Percentiles rank a stretch among this genome's conserved stretches.
Conservation (phyloP, 2,329 filamentous ascomycete species). For the Trichoderma pleuroti region DNA sequence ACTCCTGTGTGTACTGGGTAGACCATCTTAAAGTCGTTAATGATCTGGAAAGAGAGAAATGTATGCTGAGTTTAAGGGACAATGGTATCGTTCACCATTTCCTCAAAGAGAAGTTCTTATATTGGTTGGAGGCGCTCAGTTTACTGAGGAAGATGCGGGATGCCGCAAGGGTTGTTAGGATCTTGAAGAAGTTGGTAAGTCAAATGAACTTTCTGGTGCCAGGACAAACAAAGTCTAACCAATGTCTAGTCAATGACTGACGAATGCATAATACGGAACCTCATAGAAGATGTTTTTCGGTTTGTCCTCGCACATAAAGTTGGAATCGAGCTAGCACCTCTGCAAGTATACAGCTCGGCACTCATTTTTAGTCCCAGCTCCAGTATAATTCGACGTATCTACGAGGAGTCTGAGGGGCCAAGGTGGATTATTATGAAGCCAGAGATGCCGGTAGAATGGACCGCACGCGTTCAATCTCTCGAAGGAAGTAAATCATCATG, state of each 20-base stretch:
- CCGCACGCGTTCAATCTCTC: background rate
- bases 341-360: conserved; percentile 33
- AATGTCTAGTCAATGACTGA: background rate
- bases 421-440: conserved; percentile 2
- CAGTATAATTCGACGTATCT: conserved; percentile 23
- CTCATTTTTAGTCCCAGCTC: conserved; percentile 31
- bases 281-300: conserved; percentile 30
- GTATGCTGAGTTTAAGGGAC: background rate
- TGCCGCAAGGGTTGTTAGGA: conserved; percentile 18
- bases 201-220: background rate
- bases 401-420: conserved; percentile 17
- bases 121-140: conserved; percentile 44
- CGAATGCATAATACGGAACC: background rate
- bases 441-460: background rate
- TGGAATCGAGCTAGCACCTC: conserved; percentile 28
- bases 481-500: background rate
- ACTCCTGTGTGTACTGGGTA: conserved; percentile 26
- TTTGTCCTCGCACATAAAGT: conserved; percentile 27
- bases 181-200: conserved; percentile 19
- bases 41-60: background rate
- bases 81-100: conserved; percentile 30
- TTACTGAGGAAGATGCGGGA: conserved; percentile 28
- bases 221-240: background rate
- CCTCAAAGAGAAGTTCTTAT: conserved; percentile 34
- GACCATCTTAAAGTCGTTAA: conserved; percentile 19